These are phyloP conservation scores for Rhizomucor miehei DNA, from an alignment of 371 early-diverging fungal genomes.

Conservation along the genomic window DNA sequence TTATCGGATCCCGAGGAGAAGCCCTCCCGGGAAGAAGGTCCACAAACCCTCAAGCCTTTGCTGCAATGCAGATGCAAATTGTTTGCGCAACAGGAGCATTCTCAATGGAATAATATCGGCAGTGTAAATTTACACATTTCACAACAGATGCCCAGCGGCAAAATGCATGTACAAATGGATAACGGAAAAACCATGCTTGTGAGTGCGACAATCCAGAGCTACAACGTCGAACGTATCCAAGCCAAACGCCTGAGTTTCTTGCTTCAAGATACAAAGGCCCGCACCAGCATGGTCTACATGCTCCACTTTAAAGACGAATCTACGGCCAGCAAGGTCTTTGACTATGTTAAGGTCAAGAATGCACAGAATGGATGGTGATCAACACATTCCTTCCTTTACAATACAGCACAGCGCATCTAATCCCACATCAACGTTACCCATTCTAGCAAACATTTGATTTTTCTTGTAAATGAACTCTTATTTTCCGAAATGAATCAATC, in stretches of 20 bases:
- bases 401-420: background rate
- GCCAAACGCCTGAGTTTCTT: slow-evolving; percentile 38
- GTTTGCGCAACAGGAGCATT: slow-evolving; percentile 37
- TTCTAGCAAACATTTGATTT: no score
- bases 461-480: no score
- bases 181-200: slow-evolving; percentile 43
- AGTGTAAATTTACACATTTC: slow-evolving; percentile 31
- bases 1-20: slow-evolving; percentile 9
- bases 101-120: slow-evolving; percentile 44
- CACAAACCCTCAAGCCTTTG: slow-evolving; percentile 37
- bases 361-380: slow-evolving; percentile 37
- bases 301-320: slow-evolving; percentile 43
- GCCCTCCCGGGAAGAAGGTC: slow-evolving; percentile 28
- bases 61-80: slow-evolving; percentile 44
- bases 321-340: slow-evolving; percentile 34
- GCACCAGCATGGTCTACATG: slow-evolving; percentile 44
- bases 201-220: slow-evolving; percentile 36
- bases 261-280: slow-evolving; percentile 24
- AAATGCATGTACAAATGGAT: slow-evolving; percentile 44
- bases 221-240: slow-evolving; percentile 35
- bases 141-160: slow-evolving; percentile 38
- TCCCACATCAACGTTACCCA: no score
- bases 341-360: slow-evolving; percentile 37
- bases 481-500: no score
- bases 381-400: background rate